phyloP scores from a whole-genome alignment of 306 rosid species.

The Pterocarpus macrocarpus region DNA sequence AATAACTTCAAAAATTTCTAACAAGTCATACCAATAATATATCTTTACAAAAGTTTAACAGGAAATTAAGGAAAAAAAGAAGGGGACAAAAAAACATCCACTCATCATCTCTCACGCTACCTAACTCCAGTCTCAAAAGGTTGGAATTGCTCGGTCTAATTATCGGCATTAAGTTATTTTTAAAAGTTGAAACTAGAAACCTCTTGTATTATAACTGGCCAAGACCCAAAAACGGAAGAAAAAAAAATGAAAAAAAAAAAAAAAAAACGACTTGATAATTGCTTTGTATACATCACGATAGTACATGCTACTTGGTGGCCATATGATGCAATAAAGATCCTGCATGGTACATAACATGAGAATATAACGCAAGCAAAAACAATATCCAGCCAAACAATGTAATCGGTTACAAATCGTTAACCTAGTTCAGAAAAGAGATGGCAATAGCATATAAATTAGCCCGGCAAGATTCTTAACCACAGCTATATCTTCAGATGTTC shows the following conservation, averaged over 20 bases:
- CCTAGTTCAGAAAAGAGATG: slow-evolving; percentile 13
- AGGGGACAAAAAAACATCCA: no score
- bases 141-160: neutral
- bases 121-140: neutral
- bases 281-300: slow-evolving; percentile 16
- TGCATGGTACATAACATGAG: slow-evolving; percentile 30
- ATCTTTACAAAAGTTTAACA: no score
- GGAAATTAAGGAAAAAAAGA: no score
- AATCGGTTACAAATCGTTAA: slow-evolving; percentile 19
- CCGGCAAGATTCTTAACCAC: slow-evolving; percentile 29
- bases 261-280: neutral
- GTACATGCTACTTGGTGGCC: neutral
- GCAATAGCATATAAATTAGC: slow-evolving; percentile 17
- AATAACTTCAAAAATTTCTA: no score
- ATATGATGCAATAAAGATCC: slow-evolving; percentile 15
- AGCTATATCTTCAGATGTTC: slow-evolving; percentile 64
- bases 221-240: neutral
- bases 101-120: neutral
- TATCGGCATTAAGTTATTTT: neutral
- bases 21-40: no score
- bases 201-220: neutral
- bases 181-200: neutral
- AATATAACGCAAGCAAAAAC: slow-evolving; percentile 15
- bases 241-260: neutral
- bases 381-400: slow-evolving; percentile 41